Evolutionary conservation across 345 rosid species (phyloP).

Genomic region (Eutrema heterophyllum): DNA sequence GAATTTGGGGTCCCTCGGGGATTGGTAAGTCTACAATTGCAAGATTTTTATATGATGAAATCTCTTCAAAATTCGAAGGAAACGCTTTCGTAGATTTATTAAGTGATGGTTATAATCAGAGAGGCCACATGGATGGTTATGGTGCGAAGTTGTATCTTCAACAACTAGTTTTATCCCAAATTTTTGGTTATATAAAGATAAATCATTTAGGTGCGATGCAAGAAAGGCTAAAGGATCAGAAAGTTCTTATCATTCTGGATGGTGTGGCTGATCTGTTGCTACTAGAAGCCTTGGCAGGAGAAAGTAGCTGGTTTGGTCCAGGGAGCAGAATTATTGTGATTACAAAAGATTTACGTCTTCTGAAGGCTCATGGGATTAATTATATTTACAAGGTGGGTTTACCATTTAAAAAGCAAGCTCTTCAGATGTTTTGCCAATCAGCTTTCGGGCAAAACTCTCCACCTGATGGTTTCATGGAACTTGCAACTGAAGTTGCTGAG

Average conservation of each 20-base stretch:
- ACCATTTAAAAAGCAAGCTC: neutral
- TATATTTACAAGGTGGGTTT: neutral
- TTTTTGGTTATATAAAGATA: constrained; percentile 15
- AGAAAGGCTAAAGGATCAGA: neutral
- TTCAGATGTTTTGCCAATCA: neutral
- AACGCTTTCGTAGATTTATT: neutral
- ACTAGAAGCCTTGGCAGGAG: neutral
- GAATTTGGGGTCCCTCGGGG: constrained; percentile 42
- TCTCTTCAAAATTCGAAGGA: neutral
- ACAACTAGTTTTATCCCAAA: constrained; percentile 24
- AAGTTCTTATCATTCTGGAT: constrained; percentile 13
- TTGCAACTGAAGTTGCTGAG: neutral
- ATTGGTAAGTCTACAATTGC: constrained; percentile 45
- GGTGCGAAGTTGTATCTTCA: constrained; percentile 16
- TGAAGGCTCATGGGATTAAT: neutral
- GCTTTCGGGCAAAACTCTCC: constrained; percentile 12
- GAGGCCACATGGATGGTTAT: neutral
- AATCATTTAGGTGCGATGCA: neutral
- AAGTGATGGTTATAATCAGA: neutral
- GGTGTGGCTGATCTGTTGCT: neutral
- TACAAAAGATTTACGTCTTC: neutral
- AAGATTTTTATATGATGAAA: neutral
- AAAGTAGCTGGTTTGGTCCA: neutral
- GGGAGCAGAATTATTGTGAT: constrained; percentile 13
- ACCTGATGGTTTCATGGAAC: neutral